Conservation (phyloP, 805 yeast genomes). For the Starmerella lactis-condensi region DNA sequence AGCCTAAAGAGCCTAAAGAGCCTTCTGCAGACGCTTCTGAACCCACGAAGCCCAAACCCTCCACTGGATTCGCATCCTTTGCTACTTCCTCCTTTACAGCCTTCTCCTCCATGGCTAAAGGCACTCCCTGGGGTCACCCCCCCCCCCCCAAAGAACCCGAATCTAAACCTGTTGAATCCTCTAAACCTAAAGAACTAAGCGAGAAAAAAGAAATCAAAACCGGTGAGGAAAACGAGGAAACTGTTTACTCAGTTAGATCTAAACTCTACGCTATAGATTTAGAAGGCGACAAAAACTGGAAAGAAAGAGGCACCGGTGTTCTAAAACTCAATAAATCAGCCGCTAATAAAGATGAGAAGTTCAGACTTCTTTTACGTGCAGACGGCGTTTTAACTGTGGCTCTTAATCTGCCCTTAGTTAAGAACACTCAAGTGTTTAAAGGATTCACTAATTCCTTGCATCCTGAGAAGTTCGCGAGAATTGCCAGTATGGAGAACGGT, state of each 20-base stretch:
- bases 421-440: conserved; percentile 42
- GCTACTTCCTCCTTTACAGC: background rate
- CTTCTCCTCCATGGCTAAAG: too few relatives aligned
- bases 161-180: background rate
- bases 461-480: conserved; percentile 66
- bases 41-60: background rate
- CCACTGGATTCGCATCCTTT: conserved; percentile 2
- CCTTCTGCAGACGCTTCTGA: background rate
- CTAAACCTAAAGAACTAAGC: conserved; percentile 6
- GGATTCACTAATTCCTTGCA: conserved; percentile 77
- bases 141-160: too few relatives aligned
- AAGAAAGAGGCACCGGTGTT: conserved; percentile 80
- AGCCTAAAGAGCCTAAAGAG: background rate
- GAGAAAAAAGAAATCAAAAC: conserved; percentile 35
- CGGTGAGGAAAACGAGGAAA: conserved; percentile 77
- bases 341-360: conserved; percentile 19
- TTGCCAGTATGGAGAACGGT: conserved; percentile 45
- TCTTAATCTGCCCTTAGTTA: conserved; percentile 49
- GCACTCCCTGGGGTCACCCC: too few relatives aligned
- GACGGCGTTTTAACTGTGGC: conserved; percentile 70
- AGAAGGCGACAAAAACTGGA: conserved; percentile 74
- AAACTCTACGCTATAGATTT: conserved; percentile 49
- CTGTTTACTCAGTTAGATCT: conserved; percentile 50
- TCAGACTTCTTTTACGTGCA: conserved; percentile 77
- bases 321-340: conserved; percentile 48